These are phyloP conservation scores for Carpinus viminea DNA, from an alignment of 306 rosid species.

Conservation along the genomic window DNA sequence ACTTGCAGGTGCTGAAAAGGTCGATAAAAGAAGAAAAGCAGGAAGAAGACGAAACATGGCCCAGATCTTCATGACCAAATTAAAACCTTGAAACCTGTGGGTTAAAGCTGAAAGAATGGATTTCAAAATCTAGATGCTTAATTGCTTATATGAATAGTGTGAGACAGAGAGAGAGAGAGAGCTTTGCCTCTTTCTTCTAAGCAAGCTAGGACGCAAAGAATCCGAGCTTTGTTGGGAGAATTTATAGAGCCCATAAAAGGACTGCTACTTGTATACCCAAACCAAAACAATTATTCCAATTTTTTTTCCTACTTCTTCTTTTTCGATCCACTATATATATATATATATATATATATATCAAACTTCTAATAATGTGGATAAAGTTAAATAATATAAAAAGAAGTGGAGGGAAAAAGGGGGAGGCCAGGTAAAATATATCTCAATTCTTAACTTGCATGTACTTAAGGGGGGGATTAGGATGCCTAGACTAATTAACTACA, in stretches of 20 bases:
- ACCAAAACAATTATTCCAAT: slow-evolving; percentile 1
- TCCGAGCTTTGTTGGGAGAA: slow-evolving; percentile 30
- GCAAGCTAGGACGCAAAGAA: slow-evolving; percentile 41
- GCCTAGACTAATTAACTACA: too few relatives aligned
- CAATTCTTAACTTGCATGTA: too few relatives aligned
- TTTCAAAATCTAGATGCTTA: not conserved
- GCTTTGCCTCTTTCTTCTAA: slow-evolving; percentile 24
- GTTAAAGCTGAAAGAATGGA: slow-evolving; percentile 17
- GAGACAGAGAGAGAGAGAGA: slow-evolving; percentile 2
- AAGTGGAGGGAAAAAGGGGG: not conserved
- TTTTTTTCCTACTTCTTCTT: not conserved
- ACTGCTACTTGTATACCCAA: slow-evolving; percentile 6
- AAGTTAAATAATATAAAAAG: not conserved
- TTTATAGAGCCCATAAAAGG: slow-evolving; percentile 62
- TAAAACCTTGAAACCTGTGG: slow-evolving; percentile 15
- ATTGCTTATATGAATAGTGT: not conserved
- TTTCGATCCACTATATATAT: too few relatives aligned
- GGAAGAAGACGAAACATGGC: slow-evolving; percentile 31
- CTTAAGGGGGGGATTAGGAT: too few relatives aligned
- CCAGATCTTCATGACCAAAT: slow-evolving; percentile 42
- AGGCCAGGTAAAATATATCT: too few relatives aligned
- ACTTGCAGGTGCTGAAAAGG: slow-evolving; percentile 31
- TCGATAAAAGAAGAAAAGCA: slow-evolving; percentile 33
- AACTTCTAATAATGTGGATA: not conserved
- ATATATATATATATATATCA: not conserved